Percentiles rank a stretch among this genome's conserved stretches.
Conservation (phyloP, 352 stramenopile species). For the Pythium periplocum region DNA sequence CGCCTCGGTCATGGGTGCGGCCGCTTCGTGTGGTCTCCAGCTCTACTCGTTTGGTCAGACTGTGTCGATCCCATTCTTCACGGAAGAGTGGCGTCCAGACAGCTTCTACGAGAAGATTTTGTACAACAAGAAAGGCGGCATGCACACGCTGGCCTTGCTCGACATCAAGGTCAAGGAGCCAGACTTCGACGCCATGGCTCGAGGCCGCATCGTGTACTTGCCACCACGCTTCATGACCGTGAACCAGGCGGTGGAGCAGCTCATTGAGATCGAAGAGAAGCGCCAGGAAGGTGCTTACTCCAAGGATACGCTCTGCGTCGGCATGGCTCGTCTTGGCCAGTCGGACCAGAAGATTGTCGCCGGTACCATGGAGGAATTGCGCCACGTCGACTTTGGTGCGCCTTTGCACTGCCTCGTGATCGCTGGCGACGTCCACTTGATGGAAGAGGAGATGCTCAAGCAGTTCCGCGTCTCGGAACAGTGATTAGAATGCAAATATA, state of each 20-base stretch:
- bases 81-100: conserved; percentile 93
- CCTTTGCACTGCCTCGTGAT: conserved; percentile 97
- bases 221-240: conserved; percentile 98
- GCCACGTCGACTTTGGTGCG: conserved; percentile 91
- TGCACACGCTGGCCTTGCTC: conserved; percentile 98
- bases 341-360: conserved; percentile 90
- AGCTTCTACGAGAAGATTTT: conserved; percentile 98
- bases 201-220: conserved; percentile 90
- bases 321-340: conserved; percentile 94
- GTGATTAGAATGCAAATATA: conserved; percentile 16
- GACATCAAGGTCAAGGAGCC: conserved; percentile 99
- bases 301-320: conserved; percentile 83
- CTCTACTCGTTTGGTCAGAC: conserved; percentile 99
- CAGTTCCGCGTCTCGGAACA: conserved; percentile 39
- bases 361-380: conserved; percentile 94
- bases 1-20: conserved; percentile 97
- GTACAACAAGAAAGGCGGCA: conserved; percentile 93
- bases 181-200: conserved; percentile 96
- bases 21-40: conserved; percentile 93
- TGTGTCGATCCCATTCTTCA: conserved; percentile 98
- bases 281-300: conserved; percentile 85
- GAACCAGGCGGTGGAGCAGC: conserved; percentile 92
- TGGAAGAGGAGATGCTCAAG: conserved; percentile 92
- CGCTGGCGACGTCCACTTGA: conserved; percentile 92
- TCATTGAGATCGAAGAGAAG: conserved; percentile 93